phyloP scores from a whole-genome alignment of 495 filamentous ascomycete genomes.

The Daldinia childiae region DNA sequence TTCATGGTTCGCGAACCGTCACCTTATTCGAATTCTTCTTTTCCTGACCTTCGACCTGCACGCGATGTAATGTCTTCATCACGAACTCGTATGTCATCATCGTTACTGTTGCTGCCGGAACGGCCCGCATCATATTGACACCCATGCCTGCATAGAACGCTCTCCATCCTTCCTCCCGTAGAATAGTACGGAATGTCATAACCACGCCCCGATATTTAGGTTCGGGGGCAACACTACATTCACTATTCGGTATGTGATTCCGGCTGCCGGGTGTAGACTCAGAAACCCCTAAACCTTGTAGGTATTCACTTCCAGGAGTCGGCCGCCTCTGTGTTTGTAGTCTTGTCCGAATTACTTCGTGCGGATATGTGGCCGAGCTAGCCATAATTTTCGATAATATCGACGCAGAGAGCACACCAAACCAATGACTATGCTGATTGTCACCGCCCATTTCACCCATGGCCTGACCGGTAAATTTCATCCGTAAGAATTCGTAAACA shows the following conservation, averaged over 20 bases:
- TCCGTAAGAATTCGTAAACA: constrained; percentile 92
- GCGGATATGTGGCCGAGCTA: constrained; percentile 94
- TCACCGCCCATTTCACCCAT: constrained; percentile 69
- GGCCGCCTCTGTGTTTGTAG: constrained; percentile 85
- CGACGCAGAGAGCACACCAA: constrained; percentile 86
- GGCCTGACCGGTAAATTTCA: constrained; percentile 83
- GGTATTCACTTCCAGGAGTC: constrained; percentile 66
- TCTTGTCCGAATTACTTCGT: constrained; percentile 92
- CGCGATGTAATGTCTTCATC: constrained; percentile 63
- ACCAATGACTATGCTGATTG: constrained; percentile 55
- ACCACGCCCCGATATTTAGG: constrained; percentile 84
- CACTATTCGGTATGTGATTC: constrained; percentile 38
- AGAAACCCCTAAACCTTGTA: constrained; percentile 65
- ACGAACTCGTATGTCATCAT: constrained; percentile 96
- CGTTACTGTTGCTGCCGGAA: constrained; percentile 94
- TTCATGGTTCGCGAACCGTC: constrained; percentile 27
- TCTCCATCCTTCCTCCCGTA: constrained; percentile 92
- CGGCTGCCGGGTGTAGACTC: constrained; percentile 40
- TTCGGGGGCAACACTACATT: constrained; percentile 42
- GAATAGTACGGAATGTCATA: constrained; percentile 83
- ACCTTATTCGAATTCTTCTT: constrained; percentile 43
- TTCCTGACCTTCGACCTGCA: constrained; percentile 44
- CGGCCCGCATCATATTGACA: constrained; percentile 94
- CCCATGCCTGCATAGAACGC: constrained; percentile 98
- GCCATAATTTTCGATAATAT: constrained; percentile 94